A percentile compares a stretch with the other conserved stretches of the same genome.
Evolutionary conservation across 129 eudicot genomes (phyloP).

Genomic region (Deinandra increscens): DNA sequence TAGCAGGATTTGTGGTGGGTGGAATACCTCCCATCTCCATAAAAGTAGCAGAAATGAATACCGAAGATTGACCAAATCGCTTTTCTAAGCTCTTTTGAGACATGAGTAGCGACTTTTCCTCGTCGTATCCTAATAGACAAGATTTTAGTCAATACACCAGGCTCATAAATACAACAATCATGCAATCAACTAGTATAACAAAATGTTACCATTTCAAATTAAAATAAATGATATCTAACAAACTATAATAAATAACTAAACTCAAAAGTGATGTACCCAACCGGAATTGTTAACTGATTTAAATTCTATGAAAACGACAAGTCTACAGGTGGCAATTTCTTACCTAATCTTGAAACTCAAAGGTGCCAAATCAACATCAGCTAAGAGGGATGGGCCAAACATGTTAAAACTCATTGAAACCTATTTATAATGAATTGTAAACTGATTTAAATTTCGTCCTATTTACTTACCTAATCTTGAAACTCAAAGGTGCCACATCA

Average conservation of each 20-base stretch:
- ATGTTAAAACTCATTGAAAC: background rate
- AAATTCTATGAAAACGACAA: background rate
- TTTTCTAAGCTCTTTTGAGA: constrained; percentile 58
- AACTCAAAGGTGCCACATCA: background rate
- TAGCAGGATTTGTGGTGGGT: constrained; percentile 44
- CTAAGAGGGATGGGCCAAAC: background rate
- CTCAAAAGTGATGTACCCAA: background rate
- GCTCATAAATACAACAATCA: background rate
- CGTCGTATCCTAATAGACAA: constrained; percentile 45
- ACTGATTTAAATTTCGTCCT: background rate
- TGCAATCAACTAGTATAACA: background rate
- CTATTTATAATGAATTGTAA: background rate
- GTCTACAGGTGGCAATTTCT: background rate
- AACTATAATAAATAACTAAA: background rate
- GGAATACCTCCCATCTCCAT: constrained; percentile 62
- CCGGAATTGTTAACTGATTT: background rate
- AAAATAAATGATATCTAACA: background rate
- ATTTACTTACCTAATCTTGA: background rate
- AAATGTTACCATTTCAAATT: background rate
- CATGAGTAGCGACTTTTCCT: constrained; percentile 49
- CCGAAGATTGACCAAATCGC: constrained; percentile 60
- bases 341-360: background rate
- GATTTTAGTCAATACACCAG: background rate
- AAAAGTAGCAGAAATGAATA: constrained; percentile 52
- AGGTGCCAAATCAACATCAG: background rate